Percentiles rank a stretch among this genome's conserved stretches.
These are phyloP conservation scores for Casuarina equisetifolia DNA, from an alignment of 306 rosid species.

Conservation along the genomic window DNA sequence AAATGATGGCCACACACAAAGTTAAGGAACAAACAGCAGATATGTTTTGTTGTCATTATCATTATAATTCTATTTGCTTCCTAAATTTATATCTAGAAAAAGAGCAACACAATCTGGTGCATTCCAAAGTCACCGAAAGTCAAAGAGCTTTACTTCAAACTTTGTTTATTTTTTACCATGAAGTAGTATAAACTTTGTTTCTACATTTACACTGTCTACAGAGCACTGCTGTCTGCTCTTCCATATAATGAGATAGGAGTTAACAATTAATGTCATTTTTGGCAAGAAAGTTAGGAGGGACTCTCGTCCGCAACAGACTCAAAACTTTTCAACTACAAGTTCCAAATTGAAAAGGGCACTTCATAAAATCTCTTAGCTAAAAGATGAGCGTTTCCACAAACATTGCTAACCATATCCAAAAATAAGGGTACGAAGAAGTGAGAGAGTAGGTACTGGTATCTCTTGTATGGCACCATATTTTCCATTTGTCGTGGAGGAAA, in stretches of 20 bases:
- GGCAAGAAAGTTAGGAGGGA: neutral
- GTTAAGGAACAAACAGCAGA: neutral
- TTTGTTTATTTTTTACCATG: too few relatives aligned
- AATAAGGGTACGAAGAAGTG: constrained; percentile 11
- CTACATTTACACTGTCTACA: neutral
- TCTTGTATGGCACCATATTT: constrained; percentile 76
- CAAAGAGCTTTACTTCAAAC: too few relatives aligned
- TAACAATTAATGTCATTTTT: neutral
- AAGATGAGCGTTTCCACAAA: neutral
- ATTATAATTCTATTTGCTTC: neutral
- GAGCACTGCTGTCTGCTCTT: neutral
- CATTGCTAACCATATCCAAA: neutral
- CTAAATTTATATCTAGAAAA: too few relatives aligned
- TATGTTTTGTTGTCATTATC: neutral
- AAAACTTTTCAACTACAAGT: neutral
- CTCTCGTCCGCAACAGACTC: neutral
- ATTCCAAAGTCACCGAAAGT: neutral
- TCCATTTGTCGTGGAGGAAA: constrained; percentile 83
- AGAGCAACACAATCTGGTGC: neutral
- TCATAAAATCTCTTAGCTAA: neutral
- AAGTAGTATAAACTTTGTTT: too few relatives aligned
- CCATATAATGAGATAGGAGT: neutral
- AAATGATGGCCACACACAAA: neutral
- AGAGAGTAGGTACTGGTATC: constrained; percentile 44
- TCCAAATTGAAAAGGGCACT: neutral